Evolutionary conservation across 768 basidiomycete species (phyloP), one percentile per base, ranked within the genome.

Genomic region (Hysterangium stoloniferum): DNA sequence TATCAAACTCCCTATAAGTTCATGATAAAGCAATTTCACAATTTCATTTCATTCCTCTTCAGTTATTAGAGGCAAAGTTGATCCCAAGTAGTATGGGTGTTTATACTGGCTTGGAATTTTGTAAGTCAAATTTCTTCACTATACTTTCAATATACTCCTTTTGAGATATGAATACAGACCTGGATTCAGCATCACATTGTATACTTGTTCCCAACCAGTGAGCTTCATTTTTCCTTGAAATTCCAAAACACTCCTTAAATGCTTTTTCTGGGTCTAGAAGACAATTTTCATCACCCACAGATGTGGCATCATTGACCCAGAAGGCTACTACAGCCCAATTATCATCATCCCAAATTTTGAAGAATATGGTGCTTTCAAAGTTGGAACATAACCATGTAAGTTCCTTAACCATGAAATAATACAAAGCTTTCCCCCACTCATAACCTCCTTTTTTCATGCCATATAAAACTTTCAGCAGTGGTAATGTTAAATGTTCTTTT

Each of bases 301-400:
- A n/a, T n/a, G n/a, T n/a, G n/a, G n/a, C n/a, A n/a, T n/a, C n/a
- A n/a, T n/a, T n/a, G n/a, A n/a, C n/a, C n/a, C n/a, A n/a, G n/a
- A n/a, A n/a, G n/a, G n/a, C n/a, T n/a, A n/a, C n/a, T 40, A 8
- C 73, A 56, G 5, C 67, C 50, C 0, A 42, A 63, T 0, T 61
- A 59, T 0, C 28, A n/a, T n/a, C n/a, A n/a, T n/a, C n/a, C n/a
- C n/a, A n/a, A n/a, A n/a, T n/a, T n/a, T n/a, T n/a, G n/a, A 27
- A 54, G 58, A 40, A 69, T 71, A 8, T 71, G 53, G 36, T 66
- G 71, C 0, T 58, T 57, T 29, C 73, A 65, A n/a, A 61, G 61
- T 1, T 53, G 29, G 0, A 68, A 58, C 0, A 56, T n/a, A n/a
- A n/a, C n/a, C n/a, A n/a, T n/a, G n/a, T n/a, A n/a, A n/a, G n/a